Percentiles rank a stretch among this genome's conserved stretches.
These are phyloP conservation scores for Diospyros lotus DNA, from an alignment of 148 eudicot genomes.

Conservation along the genomic window DNA sequence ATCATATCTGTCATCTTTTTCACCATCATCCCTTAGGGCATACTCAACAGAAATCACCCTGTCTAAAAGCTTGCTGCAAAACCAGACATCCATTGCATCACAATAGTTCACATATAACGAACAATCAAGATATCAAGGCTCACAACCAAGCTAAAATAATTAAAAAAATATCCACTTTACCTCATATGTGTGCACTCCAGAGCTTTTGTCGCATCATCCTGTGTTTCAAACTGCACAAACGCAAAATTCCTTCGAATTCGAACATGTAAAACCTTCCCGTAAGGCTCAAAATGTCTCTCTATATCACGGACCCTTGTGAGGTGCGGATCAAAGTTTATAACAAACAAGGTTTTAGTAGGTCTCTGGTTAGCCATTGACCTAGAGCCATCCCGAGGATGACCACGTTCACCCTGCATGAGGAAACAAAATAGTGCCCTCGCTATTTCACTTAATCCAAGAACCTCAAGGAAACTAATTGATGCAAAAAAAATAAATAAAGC, in stretches of 20 bases:
- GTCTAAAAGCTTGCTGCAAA: conserved; percentile 77
- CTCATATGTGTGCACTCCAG: conserved; percentile 89
- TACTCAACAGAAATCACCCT: conserved; percentile 93
- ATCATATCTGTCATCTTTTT: conserved; percentile 47
- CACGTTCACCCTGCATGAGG: conserved; percentile 77
- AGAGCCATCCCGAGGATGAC: conserved; percentile 54
- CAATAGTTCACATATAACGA: not conserved
- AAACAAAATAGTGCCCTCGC: too few relatives aligned
- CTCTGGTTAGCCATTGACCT: conserved; percentile 54
- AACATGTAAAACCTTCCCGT: conserved; percentile 69
- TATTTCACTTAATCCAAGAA: not conserved
- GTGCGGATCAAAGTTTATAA: conserved; percentile 76
- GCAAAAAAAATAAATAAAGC: not conserved
- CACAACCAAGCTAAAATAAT: not conserved
- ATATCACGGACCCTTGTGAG: conserved; percentile 59
- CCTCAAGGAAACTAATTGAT: not conserved
- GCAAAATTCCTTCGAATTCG: conserved; percentile 75
- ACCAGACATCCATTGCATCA: not conserved
- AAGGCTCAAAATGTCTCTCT: conserved; percentile 73
- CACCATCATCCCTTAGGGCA: conserved; percentile 87
- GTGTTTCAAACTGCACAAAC: conserved; percentile 82
- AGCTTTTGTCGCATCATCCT: conserved; percentile 86
- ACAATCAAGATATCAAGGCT: not conserved
- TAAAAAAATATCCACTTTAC: conserved; percentile 14
- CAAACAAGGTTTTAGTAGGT: conserved; percentile 80